Evolutionary conservation across 2,329 filamentous ascomycete genomes (phyloP).

Genomic region (Calcarisporium arbuscula): DNA sequence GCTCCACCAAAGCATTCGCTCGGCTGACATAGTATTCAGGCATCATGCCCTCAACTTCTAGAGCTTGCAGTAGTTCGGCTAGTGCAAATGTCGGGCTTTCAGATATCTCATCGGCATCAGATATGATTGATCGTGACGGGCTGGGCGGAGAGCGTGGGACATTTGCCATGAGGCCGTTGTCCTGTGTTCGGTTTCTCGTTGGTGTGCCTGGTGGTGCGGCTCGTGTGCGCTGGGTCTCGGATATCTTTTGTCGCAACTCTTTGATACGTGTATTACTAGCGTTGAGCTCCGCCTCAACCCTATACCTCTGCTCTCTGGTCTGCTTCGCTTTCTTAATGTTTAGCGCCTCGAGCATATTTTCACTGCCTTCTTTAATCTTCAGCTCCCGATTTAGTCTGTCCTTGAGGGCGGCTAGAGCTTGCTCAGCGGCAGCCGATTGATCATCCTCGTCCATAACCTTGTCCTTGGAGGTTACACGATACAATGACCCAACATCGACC

Average conservation of each 20-base stretch:
- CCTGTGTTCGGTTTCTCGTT: conserved; percentile 43
- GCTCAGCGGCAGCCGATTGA: conserved; percentile 52
- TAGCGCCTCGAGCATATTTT: conserved; percentile 93
- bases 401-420: conserved; percentile 67
- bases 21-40: conserved; percentile 93
- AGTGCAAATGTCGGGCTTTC: conserved; percentile 92
- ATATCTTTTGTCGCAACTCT: conserved; percentile 53
- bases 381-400: conserved; percentile 90
- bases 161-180: conserved; percentile 37
- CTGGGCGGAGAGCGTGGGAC: conserved; percentile 53
- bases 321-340: conserved; percentile 95
- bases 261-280: conserved; percentile 72
- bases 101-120: conserved; percentile 59
- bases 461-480: conserved; percentile 39
- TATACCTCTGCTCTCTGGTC: conserved; percentile 73
- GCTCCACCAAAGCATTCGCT: conserved; percentile 85
- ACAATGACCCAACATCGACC: conserved; percentile 27
- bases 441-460: conserved; percentile 61
- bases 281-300: conserved; percentile 82
- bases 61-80: conserved; percentile 80
- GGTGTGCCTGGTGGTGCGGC: conserved; percentile 42
- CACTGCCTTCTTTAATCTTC: conserved; percentile 96
- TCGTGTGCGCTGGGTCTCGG: conserved; percentile 50
- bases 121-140: conserved; percentile 47
- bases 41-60: conserved; percentile 81